Conservation (phyloP, 129 eudicot genomes). For the Centrapalus pauciflorus region DNA sequence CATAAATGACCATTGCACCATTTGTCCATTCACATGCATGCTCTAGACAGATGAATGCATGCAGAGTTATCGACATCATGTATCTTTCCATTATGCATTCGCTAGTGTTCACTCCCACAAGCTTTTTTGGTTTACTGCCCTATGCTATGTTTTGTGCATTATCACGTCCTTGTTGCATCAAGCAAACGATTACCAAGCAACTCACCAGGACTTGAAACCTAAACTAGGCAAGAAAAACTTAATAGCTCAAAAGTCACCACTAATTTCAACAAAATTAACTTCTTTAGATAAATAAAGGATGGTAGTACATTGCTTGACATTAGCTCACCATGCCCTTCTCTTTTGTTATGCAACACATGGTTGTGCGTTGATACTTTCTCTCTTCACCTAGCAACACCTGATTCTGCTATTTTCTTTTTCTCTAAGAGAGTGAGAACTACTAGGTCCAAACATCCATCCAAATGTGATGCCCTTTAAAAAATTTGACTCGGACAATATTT, state of each 20-base stretch:
- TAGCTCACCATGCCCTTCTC: not conserved
- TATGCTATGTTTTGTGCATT: too few relatives aligned
- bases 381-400: slow-evolving; percentile 2
- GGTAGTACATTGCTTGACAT: not conserved
- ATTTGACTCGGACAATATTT: not conserved
- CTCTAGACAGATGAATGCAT: not conserved
- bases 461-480: not conserved
- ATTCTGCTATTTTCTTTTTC: not conserved
- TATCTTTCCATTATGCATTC: not conserved
- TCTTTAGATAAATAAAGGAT: not conserved
- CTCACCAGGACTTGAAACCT: not conserved
- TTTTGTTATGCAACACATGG: not conserved
- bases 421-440: not conserved
- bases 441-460: slow-evolving; percentile 4
- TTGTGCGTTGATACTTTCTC: slow-evolving; percentile 4
- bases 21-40: not conserved
- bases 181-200: not conserved
- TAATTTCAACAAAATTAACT: not conserved
- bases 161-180: not conserved
- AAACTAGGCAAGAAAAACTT: not conserved
- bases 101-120: too few relatives aligned
- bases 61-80: too few relatives aligned
- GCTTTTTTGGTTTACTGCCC: too few relatives aligned
- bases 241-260: not conserved
- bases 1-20: not conserved